Evolutionary conservation across 129 eudicot genomes (phyloP), one percentile per base, ranked within the genome.

Genomic region (Lactuca sativa): DNA sequence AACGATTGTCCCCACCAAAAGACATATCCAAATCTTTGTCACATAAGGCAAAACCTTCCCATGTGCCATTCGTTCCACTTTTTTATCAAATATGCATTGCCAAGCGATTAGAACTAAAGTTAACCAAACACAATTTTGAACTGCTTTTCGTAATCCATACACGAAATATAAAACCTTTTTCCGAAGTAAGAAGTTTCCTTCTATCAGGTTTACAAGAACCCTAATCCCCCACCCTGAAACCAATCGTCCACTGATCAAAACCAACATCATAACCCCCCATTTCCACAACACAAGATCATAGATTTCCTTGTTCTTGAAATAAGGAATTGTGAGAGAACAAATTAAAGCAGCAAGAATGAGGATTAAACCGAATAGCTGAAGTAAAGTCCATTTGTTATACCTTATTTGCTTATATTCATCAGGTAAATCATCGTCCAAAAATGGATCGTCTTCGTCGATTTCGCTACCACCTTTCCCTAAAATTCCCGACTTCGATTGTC

Each of bases 121-220:
- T 62, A 82, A 54, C 86, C 82, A 82, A 40, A 82, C 38, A 33
- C 82, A 77, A 54, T 82, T 78, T 56, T 77, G 79, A 43, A 82
- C 86, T 0, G 80, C 75, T 25, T 78, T 82, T 55, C 70, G 70
- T 59, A 82, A 63, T 8, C 86, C 86, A 15, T 77, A 82, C n/a
- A 77, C 86, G 32, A 88, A 88, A 78, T 84, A 85, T 51, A 85
- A 18, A 75, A 85, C 95, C 4, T 84, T 75, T 73, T 84, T 87
- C 16, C 95, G 77, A 76, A 79, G 64, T 41, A 85, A 57, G 59
- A 82, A 88, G 76, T 80, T 88, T 18, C 83, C 62, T 76, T 88
- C 88, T 4, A 82, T 78, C n/a, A 85, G 75, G 73, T 82, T 74
- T 14, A 88, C 84, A 5, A 77, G 43, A 0, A 84, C n/a, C 68